Base-by-base conservation (phyloP, 1,284 basidiomycete genomes). In the Wolfiporia cocos region DNA sequence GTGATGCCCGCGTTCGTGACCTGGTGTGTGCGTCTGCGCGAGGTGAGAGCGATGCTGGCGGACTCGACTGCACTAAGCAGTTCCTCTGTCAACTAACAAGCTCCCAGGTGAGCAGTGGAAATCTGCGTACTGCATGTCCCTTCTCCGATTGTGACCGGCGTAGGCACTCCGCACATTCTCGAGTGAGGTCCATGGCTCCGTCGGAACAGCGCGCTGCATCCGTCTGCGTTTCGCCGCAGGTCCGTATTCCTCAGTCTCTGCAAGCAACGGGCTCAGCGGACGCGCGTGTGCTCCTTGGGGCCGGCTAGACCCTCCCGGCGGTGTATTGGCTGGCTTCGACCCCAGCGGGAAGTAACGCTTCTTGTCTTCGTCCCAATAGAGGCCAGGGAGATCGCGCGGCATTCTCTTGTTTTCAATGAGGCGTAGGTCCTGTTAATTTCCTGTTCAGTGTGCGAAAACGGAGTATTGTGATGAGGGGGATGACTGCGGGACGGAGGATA, bases 351-450 rank as follows among this genome's bases (percentile, higher is more conserved):
- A 63, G 37, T 63, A 63, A 9, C 61, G 57, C 17, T 53, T 45
- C 34, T 49, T 55, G 7, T 49, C 47, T 33, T 57, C 55, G 39
- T 63, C 59, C 57, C 58, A 63, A 39, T 61, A 63, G 17, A 61
- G 46, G 11, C 61, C 61, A 5, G 61, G 59, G 5, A 63, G 49
- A 20, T 61, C 56, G 7, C 49, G 47, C 30, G 58, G 58, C 49
- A 50, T 53, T 10, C 7, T n/a, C 28, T 9, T 29, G 28, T n/a
- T n/a, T n/a, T n/a, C n/a, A n/a, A n/a, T n/a, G n/a, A n/a, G n/a
- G n/a, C n/a, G n/a, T n/a, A n/a, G n/a, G n/a, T n/a, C n/a, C n/a
- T n/a, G n/a, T n/a, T n/a, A n/a, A n/a, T n/a, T n/a, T n/a, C n/a
- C n/a, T n/a, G n/a, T n/a, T n/a, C n/a, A n/a, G n/a, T n/a, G n/a